A percentile compares a stretch with the other conserved stretches of the same genome.
These are phyloP conservation scores for Sporodiniella umbellata DNA, from an alignment of 371 early-diverging fungal genomes.

Conservation along the genomic window DNA sequence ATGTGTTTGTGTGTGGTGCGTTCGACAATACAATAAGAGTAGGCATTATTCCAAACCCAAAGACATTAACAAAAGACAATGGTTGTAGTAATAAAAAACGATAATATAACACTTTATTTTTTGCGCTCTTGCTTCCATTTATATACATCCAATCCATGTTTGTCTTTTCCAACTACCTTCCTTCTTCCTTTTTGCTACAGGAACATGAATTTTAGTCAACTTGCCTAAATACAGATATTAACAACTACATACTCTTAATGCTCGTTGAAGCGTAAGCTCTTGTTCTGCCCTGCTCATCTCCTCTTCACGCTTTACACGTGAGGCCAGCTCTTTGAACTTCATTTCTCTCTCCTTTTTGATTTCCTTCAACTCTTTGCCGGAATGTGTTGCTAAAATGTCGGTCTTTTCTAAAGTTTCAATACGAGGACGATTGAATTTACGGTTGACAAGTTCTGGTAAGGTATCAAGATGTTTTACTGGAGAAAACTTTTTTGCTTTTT, in stretches of 20 bases:
- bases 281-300: conserved; percentile 67
- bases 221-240: too few relatives aligned
- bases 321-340: conserved; percentile 65
- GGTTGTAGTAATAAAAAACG: too few relatives aligned
- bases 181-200: conserved; percentile 70
- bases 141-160: conserved; percentile 78
- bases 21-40: conserved; percentile 51
- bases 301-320: conserved; percentile 77
- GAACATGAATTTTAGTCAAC: too few relatives aligned
- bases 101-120: conserved; percentile 53
- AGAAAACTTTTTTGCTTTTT: conserved; percentile 68
- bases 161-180: conserved; percentile 82
- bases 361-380: conserved; percentile 23
- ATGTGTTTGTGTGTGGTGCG: conserved; percentile 49
- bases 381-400: conserved; percentile 32
- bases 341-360: conserved; percentile 47
- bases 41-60: conserved; percentile 35
- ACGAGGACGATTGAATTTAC: conserved; percentile 79
- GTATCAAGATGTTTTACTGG: conserved; percentile 80
- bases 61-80: too few relatives aligned
- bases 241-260: conserved; percentile 47
- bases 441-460: conserved; percentile 73
- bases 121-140: conserved; percentile 91
- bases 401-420: conserved; percentile 52
- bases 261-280: conserved; percentile 78